Conservation (phyloP, 2,329 filamentous ascomycete species). For the Dactylonectria macrodidyma region DNA sequence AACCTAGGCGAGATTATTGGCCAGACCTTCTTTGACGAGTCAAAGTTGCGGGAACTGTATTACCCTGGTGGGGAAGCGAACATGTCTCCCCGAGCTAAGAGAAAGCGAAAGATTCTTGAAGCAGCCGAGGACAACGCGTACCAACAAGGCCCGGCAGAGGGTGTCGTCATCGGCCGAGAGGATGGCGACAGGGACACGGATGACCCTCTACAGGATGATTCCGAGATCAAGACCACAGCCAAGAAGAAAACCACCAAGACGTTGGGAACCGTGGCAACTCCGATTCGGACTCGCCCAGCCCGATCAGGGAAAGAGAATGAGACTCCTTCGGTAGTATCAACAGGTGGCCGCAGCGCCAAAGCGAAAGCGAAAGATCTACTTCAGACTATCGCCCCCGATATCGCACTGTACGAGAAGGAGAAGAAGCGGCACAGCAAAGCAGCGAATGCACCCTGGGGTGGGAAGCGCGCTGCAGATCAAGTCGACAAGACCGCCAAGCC, state of each 20-base stretch:
- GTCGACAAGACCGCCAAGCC: conserved; percentile 68
- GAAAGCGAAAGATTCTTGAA: conserved; percentile 66
- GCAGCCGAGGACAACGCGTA: conserved; percentile 67
- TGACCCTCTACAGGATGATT: conserved; percentile 61
- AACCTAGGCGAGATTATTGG: conserved; percentile 95
- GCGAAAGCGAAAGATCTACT: conserved; percentile 84
- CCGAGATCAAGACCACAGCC: conserved; percentile 49
- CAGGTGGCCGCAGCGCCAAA: conserved; percentile 89
- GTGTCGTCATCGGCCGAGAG: conserved; percentile 61
- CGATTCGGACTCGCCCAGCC: conserved; percentile 59
- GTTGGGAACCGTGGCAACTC: conserved; percentile 54
- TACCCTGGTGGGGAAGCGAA: conserved; percentile 72
- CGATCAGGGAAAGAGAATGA: conserved; percentile 85
- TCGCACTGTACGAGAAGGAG: conserved; percentile 93
- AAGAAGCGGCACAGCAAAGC: conserved; percentile 78
- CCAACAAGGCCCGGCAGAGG: conserved; percentile 62
- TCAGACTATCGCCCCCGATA: conserved; percentile 85
- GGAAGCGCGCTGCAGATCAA: conserved; percentile 72
- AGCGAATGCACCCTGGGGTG: conserved; percentile 69
- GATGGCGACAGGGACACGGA: conserved; percentile 58
- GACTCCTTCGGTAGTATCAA: conserved; percentile 78
- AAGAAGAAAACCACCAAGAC: conserved; percentile 46
- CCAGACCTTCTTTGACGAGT: conserved; percentile 83
- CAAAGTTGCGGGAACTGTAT: conserved; percentile 75
- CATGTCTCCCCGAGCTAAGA: conserved; percentile 59